Base-by-base conservation (phyloP, 805 yeast species). In the Nakazawaea ishiwadae region DNA sequence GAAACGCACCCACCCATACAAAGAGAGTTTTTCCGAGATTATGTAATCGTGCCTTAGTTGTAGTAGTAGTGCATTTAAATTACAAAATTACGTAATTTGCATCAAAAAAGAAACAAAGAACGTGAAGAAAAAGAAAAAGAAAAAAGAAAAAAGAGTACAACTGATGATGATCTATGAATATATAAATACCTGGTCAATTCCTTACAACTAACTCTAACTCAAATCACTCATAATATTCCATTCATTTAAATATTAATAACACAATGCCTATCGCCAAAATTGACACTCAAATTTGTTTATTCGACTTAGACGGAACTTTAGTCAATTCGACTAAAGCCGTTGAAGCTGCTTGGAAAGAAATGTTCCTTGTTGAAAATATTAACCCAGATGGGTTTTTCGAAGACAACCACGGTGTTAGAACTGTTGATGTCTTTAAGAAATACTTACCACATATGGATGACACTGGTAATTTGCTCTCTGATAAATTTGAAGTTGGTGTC, bases 271-370 rank as follows among this genome's bases (percentile, higher is more conserved):
- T 40, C 11, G 18, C 48, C 12, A 34, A 37, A 24, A 19, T 48
- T 19, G 46, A 44, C 17, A 31, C 48, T 28, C 33, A 55, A 26
- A 46, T 52, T 15, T 48, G 55, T 49, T 74, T 84, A 48, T 87
- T 87, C 63, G 96, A 87, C 65, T 79, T 89, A 40, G 96, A 87
- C 59, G 96, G 96, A 40, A 87, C 96, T 21, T 68, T 87, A 56
- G 87, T 87, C 58, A 79, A 83, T 60, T 84, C 95, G 31, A 86
- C 90, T 45, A 79, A 78, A 42, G 87, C 93, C 45, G 85, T 86
- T 48, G 87, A 84, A 55, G 83, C 79, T 54, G 79, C 85, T 67
- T 87, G 95, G 95, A 75, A 75, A 54, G 81, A 78, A 45, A 74
- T 84, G 56, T 85, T 84, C 50, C 69, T 71, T 53, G 71, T 75